phyloP scores from a whole-genome alignment of 192 early-diverging fungal species.

The Entrophospora sp. region DNA sequence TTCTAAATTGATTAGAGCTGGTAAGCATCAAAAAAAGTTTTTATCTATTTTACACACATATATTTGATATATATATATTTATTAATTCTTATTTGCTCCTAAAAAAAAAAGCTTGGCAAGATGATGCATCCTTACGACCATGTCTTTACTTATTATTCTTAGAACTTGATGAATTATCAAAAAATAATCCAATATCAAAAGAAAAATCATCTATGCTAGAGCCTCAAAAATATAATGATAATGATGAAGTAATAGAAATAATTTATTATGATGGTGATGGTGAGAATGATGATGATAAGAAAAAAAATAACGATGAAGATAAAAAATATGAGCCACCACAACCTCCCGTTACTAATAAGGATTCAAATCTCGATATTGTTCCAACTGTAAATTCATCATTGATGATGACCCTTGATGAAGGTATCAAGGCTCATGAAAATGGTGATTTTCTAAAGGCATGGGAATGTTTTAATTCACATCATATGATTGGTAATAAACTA shows the following conservation, averaged over 20 bases:
- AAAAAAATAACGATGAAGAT: neutral
- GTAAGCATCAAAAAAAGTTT: neutral
- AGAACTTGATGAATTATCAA: neutral
- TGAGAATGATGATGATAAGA: neutral
- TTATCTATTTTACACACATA: neutral
- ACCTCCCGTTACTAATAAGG: neutral
- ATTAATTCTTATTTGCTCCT: neutral
- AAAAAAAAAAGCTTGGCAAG: neutral
- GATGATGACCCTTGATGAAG: neutral
- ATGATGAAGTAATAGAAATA: neutral
- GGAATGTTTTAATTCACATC: neutral
- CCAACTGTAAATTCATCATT: neutral
- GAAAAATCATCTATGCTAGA: neutral
- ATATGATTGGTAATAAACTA: neutral
- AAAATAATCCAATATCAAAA: neutral
- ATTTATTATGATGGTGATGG: neutral
- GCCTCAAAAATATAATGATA: neutral
- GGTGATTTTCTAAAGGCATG: neutral
- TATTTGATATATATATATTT: neutral
- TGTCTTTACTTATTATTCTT: slow-evolving; percentile 4
- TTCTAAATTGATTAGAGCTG: slow-evolving; percentile 11
- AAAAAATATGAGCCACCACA: neutral
- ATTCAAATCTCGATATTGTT: too few species aligned
- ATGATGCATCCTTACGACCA: neutral
- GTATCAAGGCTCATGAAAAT: neutral